These are phyloP conservation scores for Fusarium bactridioides DNA, from an alignment of 2,329 filamentous ascomycete genomes.

Conservation along the genomic window DNA sequence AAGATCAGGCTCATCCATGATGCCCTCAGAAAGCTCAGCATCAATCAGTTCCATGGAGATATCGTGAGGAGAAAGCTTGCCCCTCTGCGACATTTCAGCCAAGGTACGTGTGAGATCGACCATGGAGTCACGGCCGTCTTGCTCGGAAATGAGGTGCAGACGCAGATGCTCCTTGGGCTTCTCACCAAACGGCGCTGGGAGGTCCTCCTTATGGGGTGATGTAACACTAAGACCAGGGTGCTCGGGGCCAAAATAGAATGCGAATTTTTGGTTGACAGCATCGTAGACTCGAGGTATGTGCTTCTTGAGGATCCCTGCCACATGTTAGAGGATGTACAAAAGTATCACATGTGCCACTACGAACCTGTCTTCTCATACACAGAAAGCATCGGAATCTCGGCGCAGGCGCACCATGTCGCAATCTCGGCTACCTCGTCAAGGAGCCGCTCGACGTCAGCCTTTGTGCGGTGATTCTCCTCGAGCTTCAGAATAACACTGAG, in stretches of 20 bases:
- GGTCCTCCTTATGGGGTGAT: conserved; percentile 53
- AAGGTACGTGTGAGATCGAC: conserved; percentile 96
- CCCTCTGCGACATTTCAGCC: conserved; percentile 91
- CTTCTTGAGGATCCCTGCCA: conserved; percentile 82
- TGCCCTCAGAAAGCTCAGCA: conserved; percentile 79
- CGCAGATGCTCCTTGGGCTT: conserved; percentile 55
- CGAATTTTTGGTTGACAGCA: conserved; percentile 79
- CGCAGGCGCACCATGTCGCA: conserved; percentile 90
- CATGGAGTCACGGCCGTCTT: conserved; percentile 91
- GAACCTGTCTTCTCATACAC: conserved; percentile 91
- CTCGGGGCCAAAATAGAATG: conserved; percentile 83
- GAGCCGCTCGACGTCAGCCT: conserved; percentile 80
- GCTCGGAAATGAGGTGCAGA: conserved; percentile 82
- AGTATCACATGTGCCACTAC: background rate
- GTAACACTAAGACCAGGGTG: conserved; percentile 72
- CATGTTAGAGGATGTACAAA: conserved; percentile 11
- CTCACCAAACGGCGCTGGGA: conserved; percentile 42
- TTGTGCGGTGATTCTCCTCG: conserved; percentile 72
- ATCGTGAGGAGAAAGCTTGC: conserved; percentile 81
- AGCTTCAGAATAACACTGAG: conserved; percentile 85
- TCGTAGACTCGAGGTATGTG: conserved; percentile 87
- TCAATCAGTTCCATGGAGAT: conserved; percentile 89
- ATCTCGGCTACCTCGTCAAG: conserved; percentile 93
- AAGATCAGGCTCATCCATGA: conserved; percentile 90
- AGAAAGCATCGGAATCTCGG: conserved; percentile 85